Conservation (phyloP, 805 yeast species). For the Saturnispora serradocipensis region DNA sequence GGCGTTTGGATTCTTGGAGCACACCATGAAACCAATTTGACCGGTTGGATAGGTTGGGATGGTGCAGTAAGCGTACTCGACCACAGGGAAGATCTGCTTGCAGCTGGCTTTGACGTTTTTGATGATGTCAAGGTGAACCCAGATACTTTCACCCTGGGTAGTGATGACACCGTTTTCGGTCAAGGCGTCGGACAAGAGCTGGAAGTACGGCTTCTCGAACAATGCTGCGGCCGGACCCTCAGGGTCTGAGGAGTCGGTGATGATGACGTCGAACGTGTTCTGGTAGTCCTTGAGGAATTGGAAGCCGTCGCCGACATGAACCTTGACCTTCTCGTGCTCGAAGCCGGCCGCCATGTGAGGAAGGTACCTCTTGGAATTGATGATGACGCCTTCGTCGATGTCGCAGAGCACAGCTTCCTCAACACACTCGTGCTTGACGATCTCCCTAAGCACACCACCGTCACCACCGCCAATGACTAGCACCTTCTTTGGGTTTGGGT, state of each 20-base stretch:
- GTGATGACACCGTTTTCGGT: slow-evolving; percentile 86
- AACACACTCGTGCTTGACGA: slow-evolving; percentile 53
- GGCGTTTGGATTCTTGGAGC: slow-evolving; percentile 63
- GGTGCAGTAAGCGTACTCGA: slow-evolving; percentile 82
- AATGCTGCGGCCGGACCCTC: slow-evolving; percentile 96
- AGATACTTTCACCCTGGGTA: slow-evolving; percentile 93
- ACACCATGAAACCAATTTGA: slow-evolving; percentile 96
- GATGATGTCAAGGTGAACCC: slow-evolving; percentile 83
- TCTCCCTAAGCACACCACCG: slow-evolving; percentile 88
- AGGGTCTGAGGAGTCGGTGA: slow-evolving; percentile 96
- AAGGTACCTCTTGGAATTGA: slow-evolving; percentile 75
- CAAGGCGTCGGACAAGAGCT: slow-evolving; percentile 75
- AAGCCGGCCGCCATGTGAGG: slow-evolving; percentile 83
- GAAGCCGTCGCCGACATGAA: slow-evolving; percentile 96
- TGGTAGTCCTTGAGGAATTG: slow-evolving; percentile 79
- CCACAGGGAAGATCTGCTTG: slow-evolving; percentile 78
- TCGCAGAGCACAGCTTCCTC: slow-evolving; percentile 73
- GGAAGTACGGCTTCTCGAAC: slow-evolving; percentile 88
- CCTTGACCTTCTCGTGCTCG: slow-evolving; percentile 80
- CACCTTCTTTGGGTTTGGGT: slow-evolving; percentile 79
- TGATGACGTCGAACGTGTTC: slow-evolving; percentile 85
- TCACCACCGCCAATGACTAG: slow-evolving; percentile 94
- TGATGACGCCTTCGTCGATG: slow-evolving; percentile 88
- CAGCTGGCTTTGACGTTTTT: slow-evolving; percentile 77
- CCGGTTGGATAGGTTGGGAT: slow-evolving; percentile 98